Percentiles rank a stretch among this genome's conserved stretches.
These are phyloP conservation scores for Cantharellus anzutake DNA, from an alignment of 768 basidiomycete genomes.

Conservation along the genomic window DNA sequence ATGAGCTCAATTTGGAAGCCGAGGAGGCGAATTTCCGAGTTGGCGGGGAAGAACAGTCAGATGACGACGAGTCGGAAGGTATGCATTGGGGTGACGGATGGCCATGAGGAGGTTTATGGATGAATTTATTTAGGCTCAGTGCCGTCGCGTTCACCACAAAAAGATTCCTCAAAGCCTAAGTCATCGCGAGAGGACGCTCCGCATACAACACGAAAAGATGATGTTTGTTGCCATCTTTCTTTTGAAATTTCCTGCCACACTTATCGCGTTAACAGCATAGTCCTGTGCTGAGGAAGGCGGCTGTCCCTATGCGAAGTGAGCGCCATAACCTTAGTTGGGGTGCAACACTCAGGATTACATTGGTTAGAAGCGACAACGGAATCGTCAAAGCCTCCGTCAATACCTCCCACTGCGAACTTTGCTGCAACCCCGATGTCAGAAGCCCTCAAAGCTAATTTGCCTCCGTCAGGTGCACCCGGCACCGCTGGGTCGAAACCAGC, in stretches of 20 bases:
- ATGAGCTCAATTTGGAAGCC: constrained; percentile 91
- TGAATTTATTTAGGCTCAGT: constrained; percentile 24
- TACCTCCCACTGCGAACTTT: constrained; percentile 54
- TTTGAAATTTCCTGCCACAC: neutral
- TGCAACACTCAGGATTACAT: too few relatives aligned
- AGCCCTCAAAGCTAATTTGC: constrained; percentile 60
- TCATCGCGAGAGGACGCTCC: constrained; percentile 43
- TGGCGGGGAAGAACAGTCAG: constrained; percentile 47
- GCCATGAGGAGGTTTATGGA: neutral
- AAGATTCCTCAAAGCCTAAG: constrained; percentile 26
- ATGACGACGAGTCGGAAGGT: constrained; percentile 43
- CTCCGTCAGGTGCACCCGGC: constrained; percentile 23
- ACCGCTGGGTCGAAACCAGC: constrained; percentile 29
- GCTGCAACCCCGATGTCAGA: constrained; percentile 55
- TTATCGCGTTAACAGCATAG: constrained; percentile 2
- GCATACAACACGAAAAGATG: neutral
- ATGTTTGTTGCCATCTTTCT: neutral
- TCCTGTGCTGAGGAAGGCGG: constrained; percentile 16
- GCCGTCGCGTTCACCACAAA: constrained; percentile 39
- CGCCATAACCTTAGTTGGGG: constrained; percentile 12
- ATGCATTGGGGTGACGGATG: neutral
- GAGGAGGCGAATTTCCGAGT: constrained; percentile 85
- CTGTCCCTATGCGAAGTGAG: constrained; percentile 54
- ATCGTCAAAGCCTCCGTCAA: constrained; percentile 26
- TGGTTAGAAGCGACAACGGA: constrained; percentile 3